Evolutionary conservation across 495 filamentous ascomycete species (phyloP).

Genomic region (Staphylotrichum tortipilum): DNA sequence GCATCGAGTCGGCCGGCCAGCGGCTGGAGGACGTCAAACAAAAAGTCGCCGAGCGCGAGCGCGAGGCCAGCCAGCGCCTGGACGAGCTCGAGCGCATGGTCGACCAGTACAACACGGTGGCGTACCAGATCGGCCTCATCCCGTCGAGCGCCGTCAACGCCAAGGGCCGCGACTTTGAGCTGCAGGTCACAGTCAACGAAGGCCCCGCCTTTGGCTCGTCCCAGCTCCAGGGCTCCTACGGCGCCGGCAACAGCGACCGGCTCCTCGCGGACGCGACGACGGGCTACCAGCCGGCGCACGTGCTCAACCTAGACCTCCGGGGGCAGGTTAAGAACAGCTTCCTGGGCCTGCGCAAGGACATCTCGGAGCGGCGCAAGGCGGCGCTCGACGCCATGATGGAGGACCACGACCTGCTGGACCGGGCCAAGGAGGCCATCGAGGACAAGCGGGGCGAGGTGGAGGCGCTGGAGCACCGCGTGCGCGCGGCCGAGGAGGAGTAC

Average conservation of each 20-base stretch:
- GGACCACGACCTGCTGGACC: conserved; percentile 81
- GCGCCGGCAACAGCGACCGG: conserved; percentile 44
- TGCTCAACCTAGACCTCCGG: conserved; percentile 78
- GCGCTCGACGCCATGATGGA: conserved; percentile 83
- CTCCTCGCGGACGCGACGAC: conserved; percentile 70
- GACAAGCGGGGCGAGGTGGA: conserved; percentile 90
- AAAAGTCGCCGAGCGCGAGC: conserved; percentile 72
- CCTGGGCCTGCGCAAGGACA: conserved; percentile 69
- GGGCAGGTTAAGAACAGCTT: conserved; percentile 73
- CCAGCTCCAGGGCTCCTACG: conserved; percentile 49
- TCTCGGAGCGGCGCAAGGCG: conserved; percentile 72
- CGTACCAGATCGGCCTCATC: conserved; percentile 86
- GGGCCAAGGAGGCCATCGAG: conserved; percentile 87
- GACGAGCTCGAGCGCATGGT: conserved; percentile 82
- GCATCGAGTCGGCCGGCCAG: conserved; percentile 61
- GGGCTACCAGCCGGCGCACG: conserved; percentile 80
- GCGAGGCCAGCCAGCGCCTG: conserved; percentile 70
- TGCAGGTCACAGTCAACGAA: conserved; percentile 57
- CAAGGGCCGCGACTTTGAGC: conserved; percentile 73
- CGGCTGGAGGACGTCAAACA: conserved; percentile 76
- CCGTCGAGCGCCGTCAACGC: conserved; percentile 77
- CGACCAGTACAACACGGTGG: conserved; percentile 84
- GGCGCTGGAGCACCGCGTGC: conserved; percentile 74
- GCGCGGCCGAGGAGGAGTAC: conserved; percentile 83
- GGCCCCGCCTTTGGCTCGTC: conserved; percentile 64